These are phyloP conservation scores for Waltergamsia citrina DNA, from an alignment of 2,329 filamentous ascomycete species.

Conservation along the genomic window DNA sequence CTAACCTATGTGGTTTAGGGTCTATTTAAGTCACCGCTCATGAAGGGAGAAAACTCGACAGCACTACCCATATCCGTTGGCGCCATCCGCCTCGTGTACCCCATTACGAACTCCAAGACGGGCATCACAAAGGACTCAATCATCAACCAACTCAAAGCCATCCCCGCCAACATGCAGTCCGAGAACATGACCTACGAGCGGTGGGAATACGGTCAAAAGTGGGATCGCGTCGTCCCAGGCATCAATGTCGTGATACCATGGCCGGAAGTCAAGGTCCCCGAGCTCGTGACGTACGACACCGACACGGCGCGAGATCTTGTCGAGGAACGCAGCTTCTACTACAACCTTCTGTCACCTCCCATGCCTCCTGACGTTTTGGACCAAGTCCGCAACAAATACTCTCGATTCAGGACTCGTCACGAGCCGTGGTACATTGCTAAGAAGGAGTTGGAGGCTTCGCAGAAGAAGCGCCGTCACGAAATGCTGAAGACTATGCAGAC, in stretches of 20 bases:
- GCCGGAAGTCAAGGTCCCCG: constrained; percentile 47
- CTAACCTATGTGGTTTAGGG: neutral
- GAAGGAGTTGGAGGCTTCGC: constrained; percentile 50
- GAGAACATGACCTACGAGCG: constrained; percentile 30
- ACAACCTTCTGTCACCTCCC: constrained; percentile 67
- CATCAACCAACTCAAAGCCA: constrained; percentile 58
- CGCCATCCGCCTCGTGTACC: constrained; percentile 72
- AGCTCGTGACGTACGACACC: constrained; percentile 41
- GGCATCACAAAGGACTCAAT: constrained; percentile 63
- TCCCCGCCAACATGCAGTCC: constrained; percentile 35
- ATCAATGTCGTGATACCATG: constrained; percentile 68
- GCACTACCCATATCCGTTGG: constrained; percentile 52
- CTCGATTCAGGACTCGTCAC: constrained; percentile 72
- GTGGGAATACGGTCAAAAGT: constrained; percentile 30
- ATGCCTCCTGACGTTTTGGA: constrained; percentile 73
- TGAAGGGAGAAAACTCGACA: neutral
- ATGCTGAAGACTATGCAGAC: constrained; percentile 34
- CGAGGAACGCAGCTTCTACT: constrained; percentile 66
- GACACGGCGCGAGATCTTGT: constrained; percentile 74
- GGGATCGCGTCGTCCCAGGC: constrained; percentile 56
- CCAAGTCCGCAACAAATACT: constrained; percentile 78
- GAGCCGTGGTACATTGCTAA: constrained; percentile 61
- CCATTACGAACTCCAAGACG: constrained; percentile 57
- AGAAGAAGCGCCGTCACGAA: constrained; percentile 23
- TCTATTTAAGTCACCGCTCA: neutral